Evolutionary conservation across 805 yeast genomes (phyloP).

Genomic region (Kodamaea jinghongensis): DNA sequence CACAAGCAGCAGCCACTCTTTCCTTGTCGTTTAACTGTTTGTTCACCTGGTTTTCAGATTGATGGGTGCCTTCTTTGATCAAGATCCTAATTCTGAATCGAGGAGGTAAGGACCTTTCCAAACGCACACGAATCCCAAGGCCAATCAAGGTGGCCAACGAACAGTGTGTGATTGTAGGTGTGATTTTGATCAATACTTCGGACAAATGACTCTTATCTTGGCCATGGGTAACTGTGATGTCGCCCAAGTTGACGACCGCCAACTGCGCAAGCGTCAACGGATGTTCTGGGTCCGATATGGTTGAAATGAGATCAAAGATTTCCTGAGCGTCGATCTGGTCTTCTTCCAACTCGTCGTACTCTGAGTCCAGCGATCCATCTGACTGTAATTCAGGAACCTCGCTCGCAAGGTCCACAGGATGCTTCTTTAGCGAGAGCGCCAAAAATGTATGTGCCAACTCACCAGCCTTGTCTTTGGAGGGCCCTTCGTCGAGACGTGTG

Average conservation of each 20-base stretch:
- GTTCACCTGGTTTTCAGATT: conserved; percentile 92
- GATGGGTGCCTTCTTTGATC: conserved; percentile 90
- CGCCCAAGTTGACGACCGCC: conserved; percentile 84
- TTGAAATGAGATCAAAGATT: conserved; percentile 78
- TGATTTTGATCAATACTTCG: conserved; percentile 75
- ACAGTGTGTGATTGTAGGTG: conserved; percentile 98
- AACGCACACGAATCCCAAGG: conserved; percentile 85
- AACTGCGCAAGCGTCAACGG: conserved; percentile 92
- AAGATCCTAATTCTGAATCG: conserved; percentile 76
- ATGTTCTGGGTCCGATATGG: conserved; percentile 95
- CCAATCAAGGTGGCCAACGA: conserved; percentile 95
- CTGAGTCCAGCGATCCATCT: conserved; percentile 19
- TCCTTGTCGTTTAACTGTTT: conserved; percentile 97
- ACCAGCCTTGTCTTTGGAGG: conserved; percentile 13
- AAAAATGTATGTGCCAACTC: conserved; percentile 27
- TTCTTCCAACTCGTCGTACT: conserved; percentile 22
- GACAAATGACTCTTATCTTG: conserved; percentile 48
- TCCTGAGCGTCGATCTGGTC: conserved; percentile 87
- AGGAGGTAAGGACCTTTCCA: conserved; percentile 85
- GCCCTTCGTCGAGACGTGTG: conserved; percentile 43
- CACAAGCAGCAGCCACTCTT: conserved; percentile 98
- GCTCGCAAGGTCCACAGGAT: conserved; percentile 5
- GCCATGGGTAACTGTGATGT: conserved; percentile 68
- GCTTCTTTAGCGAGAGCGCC: conserved; percentile 29
- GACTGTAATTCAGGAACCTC: conserved; percentile 26